These are phyloP conservation scores for Helotiales sp. DNA, from an alignment of 2,329 filamentous ascomycete species.

Conservation along the genomic window DNA sequence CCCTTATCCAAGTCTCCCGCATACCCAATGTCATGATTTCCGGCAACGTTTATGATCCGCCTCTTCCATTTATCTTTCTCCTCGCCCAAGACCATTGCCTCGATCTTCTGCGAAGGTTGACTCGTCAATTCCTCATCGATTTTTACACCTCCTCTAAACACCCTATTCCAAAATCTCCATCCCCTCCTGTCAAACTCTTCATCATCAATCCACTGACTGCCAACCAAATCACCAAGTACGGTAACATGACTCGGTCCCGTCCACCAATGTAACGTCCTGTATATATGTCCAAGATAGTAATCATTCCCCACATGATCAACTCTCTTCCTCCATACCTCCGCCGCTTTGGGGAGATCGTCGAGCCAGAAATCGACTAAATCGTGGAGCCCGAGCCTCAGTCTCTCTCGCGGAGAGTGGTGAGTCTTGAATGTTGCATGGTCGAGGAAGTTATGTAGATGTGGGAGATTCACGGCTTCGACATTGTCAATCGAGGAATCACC, in stretches of 20 bases:
- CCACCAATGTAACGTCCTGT: conserved; percentile 82
- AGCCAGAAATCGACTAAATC: conserved; percentile 61
- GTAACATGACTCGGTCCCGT: conserved; percentile 80
- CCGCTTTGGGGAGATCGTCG: conserved; percentile 66
- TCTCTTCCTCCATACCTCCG: conserved; percentile 72
- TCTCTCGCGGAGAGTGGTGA: conserved; percentile 50
- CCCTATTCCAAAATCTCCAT: conserved; percentile 75
- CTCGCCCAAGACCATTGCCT: conserved; percentile 34
- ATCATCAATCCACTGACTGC: conserved; percentile 92
- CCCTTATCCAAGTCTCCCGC: conserved; percentile 82
- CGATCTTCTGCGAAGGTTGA: conserved; percentile 44
- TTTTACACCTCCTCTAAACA: conserved; percentile 68
- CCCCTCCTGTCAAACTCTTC: conserved; percentile 77
- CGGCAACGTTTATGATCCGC: conserved; percentile 83
- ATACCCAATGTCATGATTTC: conserved; percentile 97
- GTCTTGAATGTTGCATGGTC: conserved; percentile 38
- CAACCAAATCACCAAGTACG: conserved; percentile 87
- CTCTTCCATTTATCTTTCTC: conserved; percentile 64
- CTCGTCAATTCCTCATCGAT: conserved; percentile 59
- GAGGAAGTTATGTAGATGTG: conserved; percentile 47
- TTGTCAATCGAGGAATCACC: conserved; percentile 81
- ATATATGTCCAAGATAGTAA: conserved; percentile 91
- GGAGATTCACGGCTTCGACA: conserved; percentile 52
- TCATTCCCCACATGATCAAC: conserved; percentile 93
- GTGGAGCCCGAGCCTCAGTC: conserved; percentile 54